These are phyloP conservation scores for Pythium rhizo-oryzae DNA, from an alignment of 352 stramenopile genomes.

Conservation along the genomic window DNA sequence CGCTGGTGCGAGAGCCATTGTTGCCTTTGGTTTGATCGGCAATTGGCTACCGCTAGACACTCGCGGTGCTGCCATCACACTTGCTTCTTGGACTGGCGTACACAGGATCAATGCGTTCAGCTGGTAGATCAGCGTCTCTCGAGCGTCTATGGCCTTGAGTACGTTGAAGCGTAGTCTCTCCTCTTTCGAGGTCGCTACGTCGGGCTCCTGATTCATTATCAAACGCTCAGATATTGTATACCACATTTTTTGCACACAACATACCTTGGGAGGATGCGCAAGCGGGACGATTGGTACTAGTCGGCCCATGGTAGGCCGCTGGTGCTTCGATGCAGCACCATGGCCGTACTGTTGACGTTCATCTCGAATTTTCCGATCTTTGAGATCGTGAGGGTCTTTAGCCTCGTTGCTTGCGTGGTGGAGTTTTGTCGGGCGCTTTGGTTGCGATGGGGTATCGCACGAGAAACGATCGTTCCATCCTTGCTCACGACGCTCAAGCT, in stretches of 20 bases:
- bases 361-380: slow-evolving; percentile 55
- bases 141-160: slow-evolving; percentile 62
- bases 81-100: slow-evolving; percentile 57
- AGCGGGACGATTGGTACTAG: slow-evolving; percentile 44
- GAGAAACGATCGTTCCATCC: slow-evolving; percentile 80
- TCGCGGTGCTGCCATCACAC: slow-evolving; percentile 57
- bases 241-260: slow-evolving; percentile 28
- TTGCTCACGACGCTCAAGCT: slow-evolving; percentile 64
- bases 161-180: slow-evolving; percentile 76
- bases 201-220: slow-evolving; percentile 22
- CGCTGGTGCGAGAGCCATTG: slow-evolving; percentile 24
- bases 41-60: slow-evolving; percentile 9
- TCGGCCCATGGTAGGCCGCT: slow-evolving; percentile 22
- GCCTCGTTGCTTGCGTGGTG: slow-evolving; percentile 14
- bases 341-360: slow-evolving; percentile 58
- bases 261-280: slow-evolving; percentile 30
- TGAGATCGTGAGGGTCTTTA: slow-evolving; percentile 21
- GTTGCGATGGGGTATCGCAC: slow-evolving; percentile 50
- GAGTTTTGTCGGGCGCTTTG: slow-evolving; percentile 43
- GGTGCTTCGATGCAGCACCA: not conserved
- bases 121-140: slow-evolving; percentile 72
- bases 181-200: slow-evolving; percentile 44
- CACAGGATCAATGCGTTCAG: slow-evolving; percentile 72
- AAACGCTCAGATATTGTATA: not conserved
- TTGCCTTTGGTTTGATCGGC: slow-evolving; percentile 26